Evolutionary conservation across 805 yeast genomes (phyloP).

Genomic region (Cyberlindnera mycetangii): DNA sequence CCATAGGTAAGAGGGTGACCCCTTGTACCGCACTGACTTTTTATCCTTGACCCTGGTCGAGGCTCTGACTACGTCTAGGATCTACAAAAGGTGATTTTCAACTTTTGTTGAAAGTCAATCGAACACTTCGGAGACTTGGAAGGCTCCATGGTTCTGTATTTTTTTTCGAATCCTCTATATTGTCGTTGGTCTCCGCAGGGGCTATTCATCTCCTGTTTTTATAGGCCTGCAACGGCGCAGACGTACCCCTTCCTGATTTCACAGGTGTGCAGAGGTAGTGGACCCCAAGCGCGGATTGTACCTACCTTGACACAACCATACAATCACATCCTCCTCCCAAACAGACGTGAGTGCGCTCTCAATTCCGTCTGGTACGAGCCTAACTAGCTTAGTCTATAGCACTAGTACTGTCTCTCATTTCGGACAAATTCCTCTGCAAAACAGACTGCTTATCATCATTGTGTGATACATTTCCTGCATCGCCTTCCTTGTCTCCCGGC

Average conservation of each 20-base stretch:
- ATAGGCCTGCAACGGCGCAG: neutral
- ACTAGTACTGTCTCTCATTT: too few species aligned
- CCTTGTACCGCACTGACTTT: too few species aligned
- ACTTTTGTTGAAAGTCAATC: too few species aligned
- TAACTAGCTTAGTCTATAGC: neutral
- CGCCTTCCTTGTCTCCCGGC: neutral
- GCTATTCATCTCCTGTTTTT: neutral
- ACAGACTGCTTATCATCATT: neutral
- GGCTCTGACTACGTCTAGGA: too few species aligned
- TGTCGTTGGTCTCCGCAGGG: neutral
- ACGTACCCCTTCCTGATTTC: conserved; percentile 4
- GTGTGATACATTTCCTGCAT: neutral
- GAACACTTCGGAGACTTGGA: too few species aligned
- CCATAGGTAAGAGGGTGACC: too few species aligned
- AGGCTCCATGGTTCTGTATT: too few species aligned
- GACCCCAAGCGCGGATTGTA: neutral
- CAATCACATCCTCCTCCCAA: neutral
- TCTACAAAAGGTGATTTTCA: too few species aligned
- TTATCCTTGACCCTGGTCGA: too few species aligned
- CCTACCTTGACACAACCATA: neutral
- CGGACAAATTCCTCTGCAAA: neutral
- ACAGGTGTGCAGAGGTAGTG: neutral
- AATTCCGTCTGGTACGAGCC: too few species aligned
- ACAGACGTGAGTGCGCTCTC: neutral
- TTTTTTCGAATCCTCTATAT: too few species aligned